Evolutionary conservation across 2,329 filamentous ascomycete genomes (phyloP), one percentile per base, ranked within the genome.

Genomic region (Botrytis paeoniae): DNA sequence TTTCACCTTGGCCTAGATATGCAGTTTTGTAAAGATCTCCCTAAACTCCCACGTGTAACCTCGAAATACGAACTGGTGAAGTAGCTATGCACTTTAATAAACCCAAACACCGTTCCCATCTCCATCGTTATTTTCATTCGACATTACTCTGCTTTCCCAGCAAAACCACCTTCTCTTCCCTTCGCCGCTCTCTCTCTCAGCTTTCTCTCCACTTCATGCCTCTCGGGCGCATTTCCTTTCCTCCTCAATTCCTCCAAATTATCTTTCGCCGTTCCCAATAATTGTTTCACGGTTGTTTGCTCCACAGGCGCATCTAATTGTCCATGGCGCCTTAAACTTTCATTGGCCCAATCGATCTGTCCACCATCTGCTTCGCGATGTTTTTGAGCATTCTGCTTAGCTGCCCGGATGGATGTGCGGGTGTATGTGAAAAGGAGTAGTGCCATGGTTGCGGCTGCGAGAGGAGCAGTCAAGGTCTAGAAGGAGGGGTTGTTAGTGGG

Each of bases 361-460:
- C 86, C 88, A 41, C 86, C 87, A 74, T 89, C 87, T 57, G 85
- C 86, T 76, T 89, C 86, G 65, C 89, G 83, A 70, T 89, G 86
- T 75, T 84, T 83, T 76, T 89, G 85, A 0, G 90, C 90, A 75
- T 92, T 91, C 64, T 87, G 84, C 77, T 91, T 91, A 4, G 91
- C 91, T 37, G 89, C 87, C 74, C 86, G 85, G 75, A 93, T 92
- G 37, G 88, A 90, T 14, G 87, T 90, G 69, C 90, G 83, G 41
- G 89, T 85, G 81, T 93, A 93, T 59, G 84, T 84, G 73, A 88
- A 85, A 35, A 88, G 80, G 20, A 88, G 78, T 64, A 83, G 81
- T 5, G 86, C 86, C 86, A 88, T 88, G 29, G 85, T 85, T 74
- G 87, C 87, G 57, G 86, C 86, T 29, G 86, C 86, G 35, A 85